Base-by-base conservation (phyloP, 345 rosid genomes). In the Eucalyptus erythrocorys region DNA sequence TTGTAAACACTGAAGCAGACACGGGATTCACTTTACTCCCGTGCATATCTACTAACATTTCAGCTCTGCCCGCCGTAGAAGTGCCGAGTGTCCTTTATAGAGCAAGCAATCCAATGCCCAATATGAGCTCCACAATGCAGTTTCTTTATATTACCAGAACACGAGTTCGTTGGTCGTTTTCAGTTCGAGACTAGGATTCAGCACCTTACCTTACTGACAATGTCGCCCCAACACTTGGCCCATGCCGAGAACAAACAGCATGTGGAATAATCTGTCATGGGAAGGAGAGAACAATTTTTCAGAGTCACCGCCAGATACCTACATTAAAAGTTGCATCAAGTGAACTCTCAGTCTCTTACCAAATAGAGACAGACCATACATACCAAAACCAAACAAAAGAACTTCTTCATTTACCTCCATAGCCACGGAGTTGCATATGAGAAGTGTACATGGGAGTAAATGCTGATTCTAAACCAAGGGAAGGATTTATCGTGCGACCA, bases 391-490 rank as follows among this genome's bases (percentile, higher is more conserved):
- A 87, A 17, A 16, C n/a, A 12, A 32, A 76, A 24, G 48, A 37
- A 17, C 87, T 43, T 84, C 71, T 50, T 86, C 34, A 71, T 32
- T 34, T 94, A 97, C 99, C 96, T 97, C 98, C 99, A 94, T 97
- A 43, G 96, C 99, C 90, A 91, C 27, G 85, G 98, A 92, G 89
- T 97, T 97, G 92, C 98, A 94, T 87, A 97, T 95, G 87, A 96
- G 95, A 68, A 95, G 97, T 30, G 99, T 93, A 87, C 98, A 97
- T 76, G 94, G 88, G 30, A 97, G 95, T 53, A 95, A 90, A 90
- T 96, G 98, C 92, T 92, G 98, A 86, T 97, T 95, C 90, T 94
- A 94, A 57, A 97, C 97, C 19, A 96, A 91, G 16, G 98, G 99
- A 19, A 96, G 90, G 88, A 96, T 97, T 91, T 97, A 92, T 89